Base-by-base conservation (phyloP, 768 basidiomycete genomes). In the Psilocybe azurescens region DNA sequence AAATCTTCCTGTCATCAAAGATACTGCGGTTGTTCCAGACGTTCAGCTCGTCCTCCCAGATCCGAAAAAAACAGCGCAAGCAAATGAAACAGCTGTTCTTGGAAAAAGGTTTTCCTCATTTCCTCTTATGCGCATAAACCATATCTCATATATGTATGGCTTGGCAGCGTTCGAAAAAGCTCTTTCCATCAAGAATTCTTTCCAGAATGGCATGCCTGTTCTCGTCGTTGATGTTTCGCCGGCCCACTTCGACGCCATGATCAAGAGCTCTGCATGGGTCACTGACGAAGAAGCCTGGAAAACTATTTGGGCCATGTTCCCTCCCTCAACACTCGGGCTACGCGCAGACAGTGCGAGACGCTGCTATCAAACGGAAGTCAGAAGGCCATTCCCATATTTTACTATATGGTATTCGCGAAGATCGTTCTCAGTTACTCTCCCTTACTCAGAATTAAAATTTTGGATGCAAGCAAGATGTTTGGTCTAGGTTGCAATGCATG, bases 231-330 rank as follows among this genome's bases (percentile, higher is more conserved):
- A 94, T 59, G 86, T 93, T 9, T 76, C 86, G 1, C 72, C 81
- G 0, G 61, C 75, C 6, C 81, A 86, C 1, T 93, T 93, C 64
- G 89, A 92, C 51, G 67, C 78, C 1, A 83, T 94, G 79, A 79
- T 81, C 30, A 82, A 78, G 68, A 85, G 72, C 38, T 69, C 85
- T 3, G 71, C 76, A 14, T 94, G 93, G 93, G 74, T 93, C 28
- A 81, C 81, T 4, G 90, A 92, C 62, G 93, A 94, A 48, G 90
- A 93, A 41, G 78, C 80, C 0, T 92, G 93, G 90, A 89, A 87
- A 73, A 61, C 77, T 2, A 79, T 93, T 41, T 70, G 80, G 6
- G 76, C 80, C 0, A 72, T 74, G 8, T 89, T 92, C 72, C 86
- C 88, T 0, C 74, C 74, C 81, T 29, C 79, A 84, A 49, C 83